A percentile compares a stretch with the other conserved stretches of the same genome.
Evolutionary conservation across 306 rosid genomes (phyloP).

Genomic region (Fragaria iinumae): DNA sequence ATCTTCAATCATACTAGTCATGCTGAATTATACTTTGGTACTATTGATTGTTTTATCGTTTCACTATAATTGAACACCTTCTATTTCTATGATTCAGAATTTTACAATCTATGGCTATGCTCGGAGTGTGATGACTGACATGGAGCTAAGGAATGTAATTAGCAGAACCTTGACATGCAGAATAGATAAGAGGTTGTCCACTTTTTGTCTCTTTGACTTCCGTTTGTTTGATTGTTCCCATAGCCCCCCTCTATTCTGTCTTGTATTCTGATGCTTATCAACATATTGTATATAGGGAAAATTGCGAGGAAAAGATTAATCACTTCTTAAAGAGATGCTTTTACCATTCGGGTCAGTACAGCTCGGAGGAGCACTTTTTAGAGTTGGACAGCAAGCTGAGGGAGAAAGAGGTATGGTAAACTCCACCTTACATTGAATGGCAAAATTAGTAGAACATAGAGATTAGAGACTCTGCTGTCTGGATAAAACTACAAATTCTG

Average conservation of each 20-base stretch:
- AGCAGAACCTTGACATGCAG: conserved; percentile 88
- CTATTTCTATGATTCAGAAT: conserved; percentile 36
- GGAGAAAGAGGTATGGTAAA: conserved; percentile 68
- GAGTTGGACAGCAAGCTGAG: conserved; percentile 62
- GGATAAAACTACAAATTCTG: background rate
- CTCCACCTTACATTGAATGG: background rate
- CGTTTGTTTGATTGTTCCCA: background rate
- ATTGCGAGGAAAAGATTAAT: conserved; percentile 87
- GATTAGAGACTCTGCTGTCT: background rate
- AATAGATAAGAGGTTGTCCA: conserved; percentile 71
- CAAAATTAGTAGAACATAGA: background rate
- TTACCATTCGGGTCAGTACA: conserved; percentile 87
- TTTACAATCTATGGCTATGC: conserved; percentile 78
- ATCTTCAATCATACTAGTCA: background rate
- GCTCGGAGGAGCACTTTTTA: conserved; percentile 69
- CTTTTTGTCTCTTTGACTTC: background rate
- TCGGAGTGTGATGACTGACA: conserved; percentile 72
- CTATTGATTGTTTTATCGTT: background rate
- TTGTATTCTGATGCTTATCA: background rate
- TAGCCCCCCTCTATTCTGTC: background rate
- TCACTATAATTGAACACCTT: background rate
- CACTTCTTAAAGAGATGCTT: conserved; percentile 78
- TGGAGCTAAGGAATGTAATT: conserved; percentile 72
- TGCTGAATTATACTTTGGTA: background rate
- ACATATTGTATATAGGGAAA: conserved; percentile 50